Evolutionary conservation across 2,329 filamentous ascomycete species (phyloP), one percentile per base, ranked within the genome.

Genomic region (Fusarium beomiforme): DNA sequence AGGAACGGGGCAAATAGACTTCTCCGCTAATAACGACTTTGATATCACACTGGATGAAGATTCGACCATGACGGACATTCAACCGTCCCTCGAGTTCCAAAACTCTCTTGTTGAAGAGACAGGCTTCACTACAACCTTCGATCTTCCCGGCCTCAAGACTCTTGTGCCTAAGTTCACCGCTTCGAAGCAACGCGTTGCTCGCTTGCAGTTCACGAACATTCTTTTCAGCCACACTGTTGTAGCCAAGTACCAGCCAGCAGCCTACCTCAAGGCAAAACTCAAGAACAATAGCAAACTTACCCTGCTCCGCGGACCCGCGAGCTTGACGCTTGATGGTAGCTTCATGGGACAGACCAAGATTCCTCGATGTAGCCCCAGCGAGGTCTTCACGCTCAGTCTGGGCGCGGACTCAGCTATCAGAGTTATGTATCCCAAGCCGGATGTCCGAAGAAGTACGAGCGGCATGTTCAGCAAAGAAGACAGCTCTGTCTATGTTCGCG

Each of bases 301-400:
- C 0, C 81, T 91, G 10, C 84, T 90, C 23, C 81, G 82, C 53
- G 89, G 89, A 8, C 83, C 83, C 3, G 83, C 84, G 0, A 87
- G 88, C 8, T 81, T 91, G 11, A 90, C 87, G 1, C 84, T 91
- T n/a, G 90, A 92, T 75, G 87, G 88, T 6, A 84, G 84, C 12
- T 91, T 91, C 78, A 81, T 91, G 59, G 89, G 89, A 6, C 87
- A 87, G 59, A 84, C 85, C 3, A 81, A 76, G 1, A 80, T 91
- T 36, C 87, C 88, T 4, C 84, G 85, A 33, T 89, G 88, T 75
- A 85, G 83, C 47, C 80, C 87, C 0, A 87, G 87, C 39, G 87
- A 88, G 55, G 71, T 76, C 3, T 87, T 91, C 76, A 81, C 79
- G 24, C 80, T 91, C 3, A 82, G 82, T 50, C 81, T 91, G 0